A percentile compares a stretch with the other conserved stretches of the same genome.
Evolutionary conservation across 1,284 basidiomycete genomes (phyloP).

Genomic region (Limonomyces culmigenus): DNA sequence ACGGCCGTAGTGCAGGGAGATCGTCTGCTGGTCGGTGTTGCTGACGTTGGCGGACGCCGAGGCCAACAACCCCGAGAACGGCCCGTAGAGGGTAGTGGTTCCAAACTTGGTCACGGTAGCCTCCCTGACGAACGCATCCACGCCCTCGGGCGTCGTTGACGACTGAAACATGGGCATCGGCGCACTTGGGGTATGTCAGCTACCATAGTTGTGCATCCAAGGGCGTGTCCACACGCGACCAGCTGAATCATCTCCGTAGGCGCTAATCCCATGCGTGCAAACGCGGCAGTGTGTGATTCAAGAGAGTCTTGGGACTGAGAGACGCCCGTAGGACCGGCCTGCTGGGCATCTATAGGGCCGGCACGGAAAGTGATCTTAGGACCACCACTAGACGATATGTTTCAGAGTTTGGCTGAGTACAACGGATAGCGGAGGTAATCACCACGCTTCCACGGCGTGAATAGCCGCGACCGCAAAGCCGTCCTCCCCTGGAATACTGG

Average conservation of each 20-base stretch:
- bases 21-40: too few relatives aligned
- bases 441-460: constrained; percentile 9
- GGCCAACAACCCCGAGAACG: too few relatives aligned
- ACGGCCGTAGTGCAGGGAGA: too few relatives aligned
- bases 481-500: constrained; percentile 14
- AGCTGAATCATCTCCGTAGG: constrained; percentile 12
- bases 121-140: too few relatives aligned
- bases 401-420: neutral
- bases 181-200: too few relatives aligned
- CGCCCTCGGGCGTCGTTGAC: too few relatives aligned
- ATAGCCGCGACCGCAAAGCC: constrained; percentile 11
- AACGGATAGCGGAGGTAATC: neutral
- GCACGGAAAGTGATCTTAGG: constrained; percentile 10
- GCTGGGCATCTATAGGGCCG: constrained; percentile 12
- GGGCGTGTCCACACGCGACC: constrained; percentile 13
- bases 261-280: constrained; percentile 9
- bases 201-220: too few relatives aligned
- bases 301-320: constrained; percentile 12
- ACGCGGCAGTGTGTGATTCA: constrained; percentile 5
- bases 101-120: too few relatives aligned
- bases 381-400: constrained; percentile 4
- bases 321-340: constrained; percentile 10
- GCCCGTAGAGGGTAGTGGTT: too few relatives aligned
- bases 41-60: too few relatives aligned
- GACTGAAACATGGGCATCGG: too few relatives aligned